Percentiles rank a stretch among this genome's conserved stretches.
phyloP scores from a whole-genome alignment of 257 asterid species.

The Primulina eburnea region DNA sequence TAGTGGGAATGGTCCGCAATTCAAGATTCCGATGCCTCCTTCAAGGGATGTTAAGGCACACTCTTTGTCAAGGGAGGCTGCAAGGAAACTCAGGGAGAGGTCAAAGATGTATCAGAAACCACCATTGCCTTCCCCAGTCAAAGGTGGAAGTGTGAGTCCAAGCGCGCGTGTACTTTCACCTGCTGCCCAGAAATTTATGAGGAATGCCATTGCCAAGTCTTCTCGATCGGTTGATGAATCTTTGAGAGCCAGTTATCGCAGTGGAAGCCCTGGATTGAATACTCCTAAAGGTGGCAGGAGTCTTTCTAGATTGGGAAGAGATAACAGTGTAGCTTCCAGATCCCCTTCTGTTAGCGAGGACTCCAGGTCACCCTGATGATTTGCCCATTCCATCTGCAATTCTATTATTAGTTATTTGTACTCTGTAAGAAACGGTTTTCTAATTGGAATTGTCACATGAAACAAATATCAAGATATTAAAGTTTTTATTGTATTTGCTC shows the following conservation, averaged over 20 bases:
- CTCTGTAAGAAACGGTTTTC: constrained; percentile 19
- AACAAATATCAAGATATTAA: constrained; percentile 3
- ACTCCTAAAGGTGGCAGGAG: constrained; percentile 92
- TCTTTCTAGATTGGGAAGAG: constrained; percentile 80
- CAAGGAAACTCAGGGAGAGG: constrained; percentile 81
- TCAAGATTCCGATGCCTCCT: constrained; percentile 83
- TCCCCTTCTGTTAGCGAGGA: constrained; percentile 74
- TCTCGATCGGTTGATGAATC: constrained; percentile 78
- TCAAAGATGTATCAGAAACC: constrained; percentile 90
- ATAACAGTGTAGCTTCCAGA: constrained; percentile 46
- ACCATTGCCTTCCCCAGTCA: constrained; percentile 79
- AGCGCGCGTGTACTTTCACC: constrained; percentile 54
- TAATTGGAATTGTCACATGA: constrained; percentile 18
- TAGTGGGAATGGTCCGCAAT: constrained; percentile 77
- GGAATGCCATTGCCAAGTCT: constrained; percentile 83
- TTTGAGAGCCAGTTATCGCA: constrained; percentile 89
- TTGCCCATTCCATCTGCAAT: neutral
- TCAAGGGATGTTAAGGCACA: constrained; percentile 85
- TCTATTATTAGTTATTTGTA: constrained; percentile 21
- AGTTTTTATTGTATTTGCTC: neutral
- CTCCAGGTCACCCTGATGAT: constrained; percentile 70
- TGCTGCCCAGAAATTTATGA: constrained; percentile 93
- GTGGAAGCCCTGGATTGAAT: constrained; percentile 68
- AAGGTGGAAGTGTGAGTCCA: constrained; percentile 95
- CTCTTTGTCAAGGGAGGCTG: constrained; percentile 88